Percentiles rank a stretch among this genome's conserved stretches.
These are phyloP conservation scores for Colletotrichum paranaense DNA, from an alignment of 2,329 filamentous ascomycete genomes.

Conservation along the genomic window DNA sequence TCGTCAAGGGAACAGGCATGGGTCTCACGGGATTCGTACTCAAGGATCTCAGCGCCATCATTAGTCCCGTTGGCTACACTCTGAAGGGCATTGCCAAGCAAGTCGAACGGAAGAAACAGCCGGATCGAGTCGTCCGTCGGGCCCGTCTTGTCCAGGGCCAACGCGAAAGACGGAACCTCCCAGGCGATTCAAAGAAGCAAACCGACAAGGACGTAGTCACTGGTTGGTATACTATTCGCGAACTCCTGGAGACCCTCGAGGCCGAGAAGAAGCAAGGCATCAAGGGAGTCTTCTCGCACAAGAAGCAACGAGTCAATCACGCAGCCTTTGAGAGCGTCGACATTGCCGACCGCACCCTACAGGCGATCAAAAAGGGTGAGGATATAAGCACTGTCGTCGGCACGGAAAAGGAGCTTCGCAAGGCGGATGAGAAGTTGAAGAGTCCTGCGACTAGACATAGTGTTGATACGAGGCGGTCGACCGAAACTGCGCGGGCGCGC, in stretches of 20 bases:
- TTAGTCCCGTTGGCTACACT: conserved; percentile 71
- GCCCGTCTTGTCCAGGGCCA: conserved; percentile 70
- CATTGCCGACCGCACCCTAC: conserved; percentile 57
- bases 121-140: conserved; percentile 63
- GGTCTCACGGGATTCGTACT: conserved; percentile 72
- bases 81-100: conserved; percentile 75
- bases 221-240: conserved; percentile 55
- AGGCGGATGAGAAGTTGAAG: conserved; percentile 37
- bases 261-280: conserved; percentile 47
- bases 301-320: conserved; percentile 52
- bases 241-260: conserved; percentile 52
- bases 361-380: conserved; percentile 58
- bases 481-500: background rate
- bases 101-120: conserved; percentile 62
- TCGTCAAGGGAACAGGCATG: conserved; percentile 69
- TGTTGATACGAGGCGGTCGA: conserved; percentile 18
- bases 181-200: conserved; percentile 47
- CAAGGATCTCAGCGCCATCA: conserved; percentile 71
- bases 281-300: conserved; percentile 45
- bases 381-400: conserved; percentile 48
- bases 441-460: conserved; percentile 24
- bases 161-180: conserved; percentile 49
- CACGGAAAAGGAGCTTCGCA: conserved; percentile 38
- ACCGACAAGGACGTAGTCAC: conserved; percentile 46
- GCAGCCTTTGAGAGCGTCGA: conserved; percentile 62